Conservation (phyloP, 805 yeast species). For the Kodamaea hsintzibuensis region DNA sequence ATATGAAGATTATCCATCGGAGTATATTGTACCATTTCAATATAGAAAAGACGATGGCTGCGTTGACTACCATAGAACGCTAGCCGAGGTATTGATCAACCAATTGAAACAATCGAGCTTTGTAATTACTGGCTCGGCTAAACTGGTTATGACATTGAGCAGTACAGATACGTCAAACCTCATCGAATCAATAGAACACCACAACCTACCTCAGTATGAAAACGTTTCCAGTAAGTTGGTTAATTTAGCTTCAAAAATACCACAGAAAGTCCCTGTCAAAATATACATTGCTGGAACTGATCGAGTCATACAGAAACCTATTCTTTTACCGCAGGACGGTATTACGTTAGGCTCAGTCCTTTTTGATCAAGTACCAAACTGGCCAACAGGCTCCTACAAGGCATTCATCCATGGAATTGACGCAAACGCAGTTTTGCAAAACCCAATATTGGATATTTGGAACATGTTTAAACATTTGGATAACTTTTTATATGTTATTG, state of each 20-base stretch:
- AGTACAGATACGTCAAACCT: constrained; percentile 57
- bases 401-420: constrained; percentile 36
- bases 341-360: constrained; percentile 12
- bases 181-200: constrained; percentile 52
- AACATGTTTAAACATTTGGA: constrained; percentile 33
- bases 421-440: constrained; percentile 17
- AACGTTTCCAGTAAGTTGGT: constrained; percentile 31
- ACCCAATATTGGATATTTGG: constrained; percentile 32
- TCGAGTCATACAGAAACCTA: constrained; percentile 33
- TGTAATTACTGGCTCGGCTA: constrained; percentile 74
- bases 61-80: constrained; percentile 27
- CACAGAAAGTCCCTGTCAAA: constrained; percentile 46
- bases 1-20: constrained; percentile 26
- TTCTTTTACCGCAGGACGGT: constrained; percentile 7
- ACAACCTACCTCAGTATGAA: constrained; percentile 30
- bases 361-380: constrained; percentile 10
- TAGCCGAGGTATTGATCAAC: constrained; percentile 65
- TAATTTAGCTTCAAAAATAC: constrained; percentile 1
- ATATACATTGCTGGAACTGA: constrained; percentile 43
- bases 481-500: constrained; percentile 36
- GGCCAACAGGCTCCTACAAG: constrained; percentile 14
- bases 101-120: constrained; percentile 81
- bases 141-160: constrained; percentile 75
- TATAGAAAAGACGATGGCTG: constrained; percentile 11
- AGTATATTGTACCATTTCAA: constrained; percentile 32